These are phyloP conservation scores for Plantago ovata DNA, from an alignment of 257 asterid species.

Conservation along the genomic window DNA sequence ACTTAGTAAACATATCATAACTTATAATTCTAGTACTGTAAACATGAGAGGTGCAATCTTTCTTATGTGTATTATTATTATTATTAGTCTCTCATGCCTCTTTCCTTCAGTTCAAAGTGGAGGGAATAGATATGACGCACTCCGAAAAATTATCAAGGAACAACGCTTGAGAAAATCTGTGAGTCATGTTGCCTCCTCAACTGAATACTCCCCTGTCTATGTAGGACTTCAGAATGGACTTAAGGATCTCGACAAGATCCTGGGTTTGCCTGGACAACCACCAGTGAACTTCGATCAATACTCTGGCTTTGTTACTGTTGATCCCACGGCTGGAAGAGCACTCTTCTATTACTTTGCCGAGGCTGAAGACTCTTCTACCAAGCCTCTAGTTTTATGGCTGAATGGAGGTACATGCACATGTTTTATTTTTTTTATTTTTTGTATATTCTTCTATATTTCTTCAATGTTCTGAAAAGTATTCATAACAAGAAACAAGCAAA, in stretches of 20 bases:
- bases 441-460: too few species aligned
- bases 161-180: neutral
- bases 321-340: neutral
- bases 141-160: neutral
- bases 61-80: neutral
- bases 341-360: conserved; percentile 2
- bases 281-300: neutral
- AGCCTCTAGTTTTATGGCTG: conserved; percentile 9
- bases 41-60: neutral
- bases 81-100: neutral
- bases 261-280: conserved; percentile 3
- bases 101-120: neutral
- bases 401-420: conserved; percentile 15
- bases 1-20: too few species aligned
- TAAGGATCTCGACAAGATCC: neutral
- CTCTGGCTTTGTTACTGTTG: neutral
- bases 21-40: too few species aligned
- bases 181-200: neutral
- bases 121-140: neutral
- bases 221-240: neutral
- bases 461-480: too few species aligned
- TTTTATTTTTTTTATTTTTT: too few species aligned
- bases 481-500: too few species aligned
- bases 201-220: neutral
- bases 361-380: conserved; percentile 10